A percentile compares a stretch with the other conserved stretches of the same genome.
These are phyloP conservation scores for Trichomonascaceae sp. DNA, from an alignment of 1,139 yeast species.

Conservation along the genomic window DNA sequence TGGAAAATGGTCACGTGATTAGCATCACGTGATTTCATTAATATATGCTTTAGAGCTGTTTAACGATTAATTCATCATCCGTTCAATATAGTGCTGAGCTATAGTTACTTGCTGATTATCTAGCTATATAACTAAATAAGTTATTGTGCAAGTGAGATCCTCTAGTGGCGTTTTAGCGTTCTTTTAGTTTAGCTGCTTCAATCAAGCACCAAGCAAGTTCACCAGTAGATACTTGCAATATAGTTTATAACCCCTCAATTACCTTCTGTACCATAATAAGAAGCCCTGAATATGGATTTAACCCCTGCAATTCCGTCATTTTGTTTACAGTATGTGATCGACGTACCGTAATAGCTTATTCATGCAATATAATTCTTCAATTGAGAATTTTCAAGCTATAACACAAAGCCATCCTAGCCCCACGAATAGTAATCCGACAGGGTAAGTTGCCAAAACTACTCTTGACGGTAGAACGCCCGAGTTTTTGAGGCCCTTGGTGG, in stretches of 20 bases:
- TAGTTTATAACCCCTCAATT: background rate
- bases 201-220: no score
- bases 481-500: constrained; percentile 54
- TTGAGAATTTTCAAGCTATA: constrained; percentile 28
- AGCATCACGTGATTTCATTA: background rate
- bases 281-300: background rate
- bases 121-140: background rate
- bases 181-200: no score
- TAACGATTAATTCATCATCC: no score
- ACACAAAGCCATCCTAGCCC: constrained; percentile 75
- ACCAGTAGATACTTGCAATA: no score
- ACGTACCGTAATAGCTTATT: background rate
- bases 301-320: background rate
- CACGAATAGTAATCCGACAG: constrained; percentile 69
- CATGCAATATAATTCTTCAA: background rate
- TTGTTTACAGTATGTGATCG: constrained; percentile 11
- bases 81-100: background rate
- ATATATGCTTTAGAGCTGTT: no score
- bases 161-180: no score
- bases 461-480: constrained; percentile 67
- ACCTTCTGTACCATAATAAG: background rate
- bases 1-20: background rate
- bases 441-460: constrained; percentile 68
- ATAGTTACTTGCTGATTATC: background rate
- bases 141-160: background rate